Base-by-base conservation (phyloP, 352 stramenopile species). In the Pythium pyrilobum region DNA sequence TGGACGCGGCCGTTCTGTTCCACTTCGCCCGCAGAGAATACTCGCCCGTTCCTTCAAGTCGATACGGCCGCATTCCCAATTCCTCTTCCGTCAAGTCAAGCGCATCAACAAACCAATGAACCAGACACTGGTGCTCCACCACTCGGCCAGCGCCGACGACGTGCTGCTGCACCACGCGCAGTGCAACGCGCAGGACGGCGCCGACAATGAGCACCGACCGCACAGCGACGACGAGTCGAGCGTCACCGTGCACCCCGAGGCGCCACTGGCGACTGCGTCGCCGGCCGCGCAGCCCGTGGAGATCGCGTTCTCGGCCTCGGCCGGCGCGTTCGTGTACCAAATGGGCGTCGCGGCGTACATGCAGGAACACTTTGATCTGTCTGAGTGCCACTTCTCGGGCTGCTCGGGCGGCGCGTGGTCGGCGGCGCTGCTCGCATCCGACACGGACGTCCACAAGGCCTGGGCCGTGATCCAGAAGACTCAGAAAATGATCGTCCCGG, bases 281-380 rank as follows among this genome's bases (percentile, higher is more conserved):
- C n/a, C 38, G 23, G 5, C n/a, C 4, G 5, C 36, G 10, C 43
- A 52, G 28, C 72, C 72, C 1, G 66, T 88, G 36, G 77, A 88
- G 60, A 74, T 86, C 45, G 73, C 72, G 8, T 88, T 88, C 60
- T 85, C 77, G 28, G 71, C 74, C 10, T 87, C 74, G n/a, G 77
- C 62, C 2, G 77, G 74, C 27, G 67, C 76, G 58, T 88, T 88
- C 47, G 73, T 85, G 9, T 88, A 86, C 52, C 77, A 88, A 61
- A 88, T 88, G 77, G 77, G 77, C 25, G 58, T 86, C 43, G 77
- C 77, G 0, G 77, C 77, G 29, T 88, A 81, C 60, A 59, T 88
- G 9, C 77, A 88, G 44, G 77, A 88, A 33, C 64, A 82, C 44
- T 82, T 78, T 45, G 62, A 75, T 48, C 42, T 78, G n/a, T 73